Evolutionary conservation across 2,329 filamentous ascomycete genomes (phyloP), one percentile per base, ranked within the genome.

Genomic region (Penicillium brasilianum): DNA sequence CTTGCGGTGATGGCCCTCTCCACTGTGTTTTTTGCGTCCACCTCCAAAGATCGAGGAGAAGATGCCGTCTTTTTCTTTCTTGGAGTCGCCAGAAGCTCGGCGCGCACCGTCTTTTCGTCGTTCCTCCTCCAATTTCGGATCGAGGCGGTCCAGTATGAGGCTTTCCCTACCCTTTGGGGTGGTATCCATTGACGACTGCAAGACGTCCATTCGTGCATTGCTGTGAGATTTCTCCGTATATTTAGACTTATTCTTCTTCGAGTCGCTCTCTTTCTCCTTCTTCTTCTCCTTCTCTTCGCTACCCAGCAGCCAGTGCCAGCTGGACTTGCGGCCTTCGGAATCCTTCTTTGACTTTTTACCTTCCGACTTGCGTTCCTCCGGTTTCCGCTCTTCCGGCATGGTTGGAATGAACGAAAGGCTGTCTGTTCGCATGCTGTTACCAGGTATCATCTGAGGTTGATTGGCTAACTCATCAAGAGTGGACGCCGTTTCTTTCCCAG

Each of bases 11-110:
- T 84, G 83, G 36, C 85, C 85, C 58, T 96, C 92, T 67, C 88
- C 88, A 60, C 94, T 90, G 59, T 86, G 83, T 77, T 92, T 96
- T 81, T 94, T 96, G 81, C 96, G 96, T 62, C 90, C 86, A 44
- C 92, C 91, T 16, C 93, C 92, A 72, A 99, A 98, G 58, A 99
- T 88, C 0, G 93, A 95, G 0, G 93, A 94, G 68, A 99, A 93
- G n/a, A 98, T 84, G 8, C 93, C 89, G 13, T 97, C 92, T 73
- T 96, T 97, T 67, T 97, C 93, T 75, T 93, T 97, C 79, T 94
- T 97, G 11, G 79, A 74, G 20, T 88, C 84, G 34, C 82, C 80
- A 0, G 85, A 84, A 4, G 87, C 85, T 73, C 93, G 95, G 48
- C 92, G 88, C 64, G 81, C 85, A 69, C 86, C 89, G 66, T 95